Base-by-base conservation (phyloP, 768 basidiomycete species). In the Psilocybe sp. region DNA sequence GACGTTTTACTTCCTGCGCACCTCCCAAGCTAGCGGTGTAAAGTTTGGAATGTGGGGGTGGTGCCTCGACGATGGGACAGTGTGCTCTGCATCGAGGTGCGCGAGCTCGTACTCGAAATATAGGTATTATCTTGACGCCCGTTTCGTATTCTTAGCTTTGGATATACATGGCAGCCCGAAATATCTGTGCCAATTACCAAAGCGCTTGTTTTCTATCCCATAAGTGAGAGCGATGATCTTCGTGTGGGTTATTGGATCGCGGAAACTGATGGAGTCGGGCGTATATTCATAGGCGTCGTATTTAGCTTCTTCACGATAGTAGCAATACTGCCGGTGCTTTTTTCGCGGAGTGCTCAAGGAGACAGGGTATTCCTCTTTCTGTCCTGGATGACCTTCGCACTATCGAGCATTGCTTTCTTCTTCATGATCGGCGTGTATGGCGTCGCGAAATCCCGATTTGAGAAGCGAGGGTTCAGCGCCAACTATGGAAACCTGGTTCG, bases 31-130 rank as follows among this genome's bases (percentile, higher is more conserved):
- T 2, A 64, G 64, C 38, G 73, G 73, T 9, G 69, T 73, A n/a
- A 56, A 62, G 23, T 73, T 73, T 51, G 73, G 73, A 1, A 57
- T 68, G 45, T 75, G 72, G 71, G 73, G 71, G 34, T 73, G 73
- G 73, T 75, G 73, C 59, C 55, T 70, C 15, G 68, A 69, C 38
- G 54, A 60, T 38, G 65, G 67, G 34, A 53, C 50, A 18, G 49
- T 60, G 9, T 73, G 70, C 54, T 62, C 49, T 20, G 61, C 66
- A 39, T 46, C 60, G 15, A 61, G 65, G 70, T 73, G 51, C 35
- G 63, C 50, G 14, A 40, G 20, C 11, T 15, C 14, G 13, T 47
- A 14, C 33, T 45, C 14, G 4, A 7, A 28, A 16, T 8, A 12
- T 8, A 23, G 50, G 18, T 32, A 20, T 52, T 35, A 40, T 43